A percentile compares a stretch with the other conserved stretches of the same genome.
Conservation (phyloP, 257 asterid genomes). For the Fraxinus cuspidata region DNA sequence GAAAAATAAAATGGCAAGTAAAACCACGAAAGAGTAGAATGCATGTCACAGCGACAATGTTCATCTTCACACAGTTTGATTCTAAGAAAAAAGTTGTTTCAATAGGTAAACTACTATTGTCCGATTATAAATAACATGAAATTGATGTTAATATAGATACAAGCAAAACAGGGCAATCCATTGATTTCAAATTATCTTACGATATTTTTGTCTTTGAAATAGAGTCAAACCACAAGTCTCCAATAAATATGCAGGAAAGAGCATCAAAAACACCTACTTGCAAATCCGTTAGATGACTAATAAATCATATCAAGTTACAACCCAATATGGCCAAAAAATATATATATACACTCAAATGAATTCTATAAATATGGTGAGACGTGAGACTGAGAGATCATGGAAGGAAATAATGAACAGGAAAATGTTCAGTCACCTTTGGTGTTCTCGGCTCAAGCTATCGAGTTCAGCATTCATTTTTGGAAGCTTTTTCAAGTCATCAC, state of each 20-base stretch:
- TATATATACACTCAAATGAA: no score
- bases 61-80: neutral
- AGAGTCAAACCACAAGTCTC: no score
- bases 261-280: conserved; percentile 3
- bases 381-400: no score
- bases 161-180: neutral
- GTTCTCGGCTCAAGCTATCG: no score
- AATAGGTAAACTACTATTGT: neutral
- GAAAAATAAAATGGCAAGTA: neutral
- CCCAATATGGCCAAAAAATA: no score
- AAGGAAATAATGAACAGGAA: no score
- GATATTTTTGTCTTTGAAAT: neutral
- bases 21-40: neutral
- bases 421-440: no score
- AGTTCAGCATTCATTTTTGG: no score
- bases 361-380: no score
- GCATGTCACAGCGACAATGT: neutral
- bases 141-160: neutral
- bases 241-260: neutral
- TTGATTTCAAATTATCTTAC: neutral
- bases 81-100: neutral
- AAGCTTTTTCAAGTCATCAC: no score
- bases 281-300: neutral
- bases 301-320: neutral
- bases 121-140: neutral